Percentiles rank a stretch among this genome's conserved stretches.
Conservation (phyloP, 140 eudicot species). For the Flaveria floridana region DNA sequence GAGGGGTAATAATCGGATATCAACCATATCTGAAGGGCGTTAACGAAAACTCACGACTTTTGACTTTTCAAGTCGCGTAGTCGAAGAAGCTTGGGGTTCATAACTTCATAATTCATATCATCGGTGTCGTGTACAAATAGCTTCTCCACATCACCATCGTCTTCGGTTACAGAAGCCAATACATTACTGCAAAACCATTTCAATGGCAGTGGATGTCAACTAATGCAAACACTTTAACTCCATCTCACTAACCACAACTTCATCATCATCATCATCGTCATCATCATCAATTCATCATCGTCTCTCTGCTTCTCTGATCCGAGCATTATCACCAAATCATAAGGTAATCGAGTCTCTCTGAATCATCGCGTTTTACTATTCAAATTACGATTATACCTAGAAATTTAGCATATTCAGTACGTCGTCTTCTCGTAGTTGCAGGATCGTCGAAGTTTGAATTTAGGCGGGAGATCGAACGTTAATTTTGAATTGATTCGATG, state of each 20-base stretch:
- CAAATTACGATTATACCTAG: neutral
- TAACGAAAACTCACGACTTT: neutral
- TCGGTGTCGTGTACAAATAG: slow-evolving; percentile 20
- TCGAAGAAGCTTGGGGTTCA: slow-evolving; percentile 6
- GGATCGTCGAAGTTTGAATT: slow-evolving; percentile 28
- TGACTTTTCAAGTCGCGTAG: slow-evolving; percentile 22
- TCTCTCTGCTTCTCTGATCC: slow-evolving; percentile 15
- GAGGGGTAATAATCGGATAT: neutral
- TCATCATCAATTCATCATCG: too few species aligned
- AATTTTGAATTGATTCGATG: slow-evolving; percentile 12
- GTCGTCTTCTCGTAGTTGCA: slow-evolving; percentile 20
- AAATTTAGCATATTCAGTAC: slow-evolving; percentile 10
- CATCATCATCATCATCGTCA: slow-evolving; percentile 3
- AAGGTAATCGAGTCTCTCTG: slow-evolving; percentile 21
- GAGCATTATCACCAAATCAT: slow-evolving; percentile 10
- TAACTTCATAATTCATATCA: too few species aligned
- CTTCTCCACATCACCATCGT: slow-evolving; percentile 30
- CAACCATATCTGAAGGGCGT: slow-evolving; percentile 10
- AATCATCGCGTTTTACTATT: neutral
- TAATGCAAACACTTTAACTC: slow-evolving; percentile 20
- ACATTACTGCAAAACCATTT: slow-evolving; percentile 4
- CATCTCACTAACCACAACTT: slow-evolving; percentile 5
- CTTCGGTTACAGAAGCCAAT: slow-evolving; percentile 24
- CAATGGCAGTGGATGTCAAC: slow-evolving; percentile 36
- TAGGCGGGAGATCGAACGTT: slow-evolving; percentile 40